These are phyloP conservation scores for Thermochaetoides thermophila DNA, from an alignment of 495 filamentous ascomycete genomes.

Conservation along the genomic window DNA sequence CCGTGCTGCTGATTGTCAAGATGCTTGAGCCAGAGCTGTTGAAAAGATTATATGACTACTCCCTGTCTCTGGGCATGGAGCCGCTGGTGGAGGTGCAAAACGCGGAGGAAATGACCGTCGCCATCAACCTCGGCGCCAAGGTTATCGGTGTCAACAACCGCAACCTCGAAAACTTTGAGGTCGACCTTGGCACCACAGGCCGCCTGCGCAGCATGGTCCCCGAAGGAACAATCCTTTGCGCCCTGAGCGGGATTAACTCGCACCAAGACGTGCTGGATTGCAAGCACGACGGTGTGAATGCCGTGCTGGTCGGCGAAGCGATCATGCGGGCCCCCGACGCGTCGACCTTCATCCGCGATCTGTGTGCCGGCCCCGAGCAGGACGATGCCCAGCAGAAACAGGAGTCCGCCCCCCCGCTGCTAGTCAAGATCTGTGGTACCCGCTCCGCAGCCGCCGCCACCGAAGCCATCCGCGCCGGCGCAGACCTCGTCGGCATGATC, in stretches of 20 bases:
- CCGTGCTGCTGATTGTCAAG: conserved; percentile 92
- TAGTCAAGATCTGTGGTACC: conserved; percentile 97
- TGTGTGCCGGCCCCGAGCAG: conserved; percentile 50
- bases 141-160: conserved; percentile 98
- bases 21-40: conserved; percentile 77
- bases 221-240: conserved; percentile 77
- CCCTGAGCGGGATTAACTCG: conserved; percentile 84
- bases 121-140: conserved; percentile 74
- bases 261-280: conserved; percentile 85
- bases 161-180: conserved; percentile 88
- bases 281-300: conserved; percentile 75
- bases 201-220: conserved; percentile 76
- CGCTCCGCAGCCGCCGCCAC: conserved; percentile 66
- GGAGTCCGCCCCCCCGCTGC: conserved; percentile 23
- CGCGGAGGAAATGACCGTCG: conserved; percentile 77
- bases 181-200: conserved; percentile 88
- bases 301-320: conserved; percentile 87
- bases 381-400: conserved; percentile 16
- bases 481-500: conserved; percentile 88
- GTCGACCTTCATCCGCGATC: conserved; percentile 56
- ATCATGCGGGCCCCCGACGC: conserved; percentile 85
- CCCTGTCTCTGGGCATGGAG: conserved; percentile 86
- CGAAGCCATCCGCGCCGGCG: conserved; percentile 71
- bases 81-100: conserved; percentile 95
- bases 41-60: conserved; percentile 71